Base-by-base conservation (phyloP, 306 rosid species). In the Malus sylvestris region DNA sequence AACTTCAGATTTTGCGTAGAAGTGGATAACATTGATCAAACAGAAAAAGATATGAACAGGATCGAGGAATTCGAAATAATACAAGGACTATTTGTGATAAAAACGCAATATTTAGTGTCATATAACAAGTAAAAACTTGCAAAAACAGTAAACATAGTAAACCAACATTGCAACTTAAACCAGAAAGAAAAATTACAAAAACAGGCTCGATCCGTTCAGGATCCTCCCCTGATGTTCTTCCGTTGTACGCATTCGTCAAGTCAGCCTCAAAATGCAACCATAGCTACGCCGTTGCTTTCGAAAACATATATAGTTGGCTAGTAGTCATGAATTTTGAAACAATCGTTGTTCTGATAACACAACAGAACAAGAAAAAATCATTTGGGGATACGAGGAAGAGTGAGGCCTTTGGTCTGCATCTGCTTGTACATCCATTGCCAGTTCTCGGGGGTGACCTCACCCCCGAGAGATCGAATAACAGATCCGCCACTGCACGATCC, bases 381-480 rank as follows among this genome's bases (percentile, higher is more conserved):
- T 73, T 67, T 68, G 76, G 63, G 69, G 61, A 63, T 22, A 46
- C 45, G 69, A 46, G 93, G 97, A 35, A 76, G 25, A 27, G 88
- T 88, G 73, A 92, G 96, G 71, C 89, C 89, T 49, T 85, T 89
- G 64, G 81, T 77, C 85, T 82, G 97, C 97, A 92, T 81, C 80
- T 88, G 96, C 90, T 92, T 92, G 88, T 82, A 86, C 99, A 92
- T 88, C 99, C 99, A 92, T 55, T 86, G 96, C 97, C 91, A 83
- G 79, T 82, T 91, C 81, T 91, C 99, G 0, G 67, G 82, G 29
- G 98, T 81, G 32, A 95, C 96, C 79, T 95, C 99, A 23, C 97
- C 99, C 12, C 99, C 97, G 16, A 95, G 96, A 69, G 96, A 79
- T 32, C 91, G 97, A 78, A 83, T 88, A 18, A 95, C 99, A 53